Percentiles rank a stretch among this genome's conserved stretches.
Evolutionary conservation across 768 basidiomycete genomes (phyloP).

Genomic region (Collybia mongolica): DNA sequence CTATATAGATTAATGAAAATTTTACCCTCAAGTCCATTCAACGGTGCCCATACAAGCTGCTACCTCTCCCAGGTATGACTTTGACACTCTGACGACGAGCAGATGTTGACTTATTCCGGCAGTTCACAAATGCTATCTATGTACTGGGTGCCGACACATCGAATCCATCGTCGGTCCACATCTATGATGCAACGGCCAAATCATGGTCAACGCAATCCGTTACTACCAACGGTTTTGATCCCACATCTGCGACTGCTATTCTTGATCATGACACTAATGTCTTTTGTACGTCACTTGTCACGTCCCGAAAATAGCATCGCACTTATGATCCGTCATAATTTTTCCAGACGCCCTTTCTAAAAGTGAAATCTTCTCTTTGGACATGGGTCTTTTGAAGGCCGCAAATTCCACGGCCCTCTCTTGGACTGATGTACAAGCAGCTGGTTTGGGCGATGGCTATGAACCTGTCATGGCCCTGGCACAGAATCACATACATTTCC

Average conservation of each 20-base stretch:
- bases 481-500: slow-evolving; percentile 85
- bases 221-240: slow-evolving; percentile 55
- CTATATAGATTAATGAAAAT: not conserved
- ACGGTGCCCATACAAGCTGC: slow-evolving; percentile 62
- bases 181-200: slow-evolving; percentile 71
- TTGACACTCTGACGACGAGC: not conserved
- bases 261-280: slow-evolving; percentile 95
- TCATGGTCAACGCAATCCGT: slow-evolving; percentile 79
- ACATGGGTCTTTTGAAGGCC: slow-evolving; percentile 63
- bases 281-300: slow-evolving; percentile 55
- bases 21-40: slow-evolving; percentile 51
- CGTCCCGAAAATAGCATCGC: not conserved
- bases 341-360: slow-evolving; percentile 66
- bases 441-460: slow-evolving; percentile 57
- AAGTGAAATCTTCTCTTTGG: slow-evolving; percentile 63
- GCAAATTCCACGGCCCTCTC: slow-evolving; percentile 55
- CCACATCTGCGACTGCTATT: slow-evolving; percentile 63
- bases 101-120: slow-evolving; percentile 1
- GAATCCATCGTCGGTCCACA: slow-evolving; percentile 70
- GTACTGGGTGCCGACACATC: slow-evolving; percentile 75
- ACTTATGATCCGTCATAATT: not conserved
- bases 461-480: slow-evolving; percentile 78
- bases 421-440: slow-evolving; percentile 63
- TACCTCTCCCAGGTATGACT: slow-evolving; percentile 63
- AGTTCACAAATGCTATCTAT: slow-evolving; percentile 88